A percentile compares a stretch with the other conserved stretches of the same genome.
These are phyloP conservation scores for Leptomonas seymouri DNA, from an alignment of 208 protist genomes.

Conservation along the genomic window DNA sequence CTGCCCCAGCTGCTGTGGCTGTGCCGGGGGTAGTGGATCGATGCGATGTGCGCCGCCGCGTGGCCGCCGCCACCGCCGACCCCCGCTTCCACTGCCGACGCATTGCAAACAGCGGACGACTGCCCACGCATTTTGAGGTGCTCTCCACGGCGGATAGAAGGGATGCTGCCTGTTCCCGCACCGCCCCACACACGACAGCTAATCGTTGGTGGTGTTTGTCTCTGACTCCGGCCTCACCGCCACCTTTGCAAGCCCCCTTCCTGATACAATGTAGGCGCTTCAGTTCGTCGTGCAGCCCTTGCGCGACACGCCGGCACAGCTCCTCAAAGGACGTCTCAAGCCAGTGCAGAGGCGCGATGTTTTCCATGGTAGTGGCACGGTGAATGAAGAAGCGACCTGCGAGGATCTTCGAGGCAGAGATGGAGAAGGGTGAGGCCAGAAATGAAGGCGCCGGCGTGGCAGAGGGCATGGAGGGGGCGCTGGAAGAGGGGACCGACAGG, in stretches of 20 bases:
- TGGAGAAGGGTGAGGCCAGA: constrained; percentile 20
- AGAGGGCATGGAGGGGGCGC: no score
- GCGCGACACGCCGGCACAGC: constrained; percentile 19
- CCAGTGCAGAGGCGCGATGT: constrained; percentile 22
- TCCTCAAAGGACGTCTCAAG: constrained; percentile 25
- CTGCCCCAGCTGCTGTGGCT: no score
- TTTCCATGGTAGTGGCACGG: background rate
- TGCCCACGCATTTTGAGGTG: constrained; percentile 4
- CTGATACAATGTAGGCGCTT: background rate
- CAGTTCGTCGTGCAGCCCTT: constrained; percentile 5
- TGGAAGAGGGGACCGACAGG: background rate
- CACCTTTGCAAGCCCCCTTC: background rate
- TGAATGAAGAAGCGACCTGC: background rate
- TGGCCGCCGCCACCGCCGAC: constrained; percentile 6
- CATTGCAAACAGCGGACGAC: constrained; percentile 10
- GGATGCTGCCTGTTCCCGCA: constrained; percentile 8
- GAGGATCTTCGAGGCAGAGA: constrained; percentile 8
- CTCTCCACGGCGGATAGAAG: constrained; percentile 25
- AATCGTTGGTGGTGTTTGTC: background rate
- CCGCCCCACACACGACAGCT: background rate
- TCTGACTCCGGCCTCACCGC: background rate
- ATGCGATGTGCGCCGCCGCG: constrained; percentile 15
- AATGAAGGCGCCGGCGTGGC: constrained; percentile 9
- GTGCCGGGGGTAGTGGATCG: background rate
- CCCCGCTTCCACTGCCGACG: constrained; percentile 13